phyloP scores from a whole-genome alignment of 148 eudicot species.

The Cornus suecica region DNA sequence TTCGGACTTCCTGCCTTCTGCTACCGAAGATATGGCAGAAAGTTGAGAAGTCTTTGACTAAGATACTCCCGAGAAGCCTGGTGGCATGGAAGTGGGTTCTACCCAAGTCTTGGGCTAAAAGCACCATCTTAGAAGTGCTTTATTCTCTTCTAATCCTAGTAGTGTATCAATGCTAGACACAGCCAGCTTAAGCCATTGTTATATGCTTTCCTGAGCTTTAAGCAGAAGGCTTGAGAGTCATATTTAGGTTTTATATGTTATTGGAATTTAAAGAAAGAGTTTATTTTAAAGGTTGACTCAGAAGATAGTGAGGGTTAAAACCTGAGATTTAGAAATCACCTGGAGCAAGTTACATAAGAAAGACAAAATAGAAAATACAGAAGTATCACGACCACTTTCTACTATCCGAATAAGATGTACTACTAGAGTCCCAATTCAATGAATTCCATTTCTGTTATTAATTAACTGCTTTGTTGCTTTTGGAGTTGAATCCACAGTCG shows the following conservation, averaged over 20 bases:
- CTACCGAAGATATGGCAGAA: neutral
- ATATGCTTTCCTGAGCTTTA: neutral
- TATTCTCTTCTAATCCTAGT: neutral
- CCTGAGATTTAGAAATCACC: neutral
- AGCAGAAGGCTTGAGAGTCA: neutral
- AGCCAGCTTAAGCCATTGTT: neutral
- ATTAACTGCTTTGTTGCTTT: neutral
- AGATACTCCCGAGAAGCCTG: neutral
- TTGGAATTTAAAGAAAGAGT: neutral
- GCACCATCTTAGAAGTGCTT: neutral
- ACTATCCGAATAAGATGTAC: neutral
- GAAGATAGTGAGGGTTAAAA: neutral
- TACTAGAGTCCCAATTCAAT: neutral
- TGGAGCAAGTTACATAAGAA: neutral
- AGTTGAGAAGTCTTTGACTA: neutral
- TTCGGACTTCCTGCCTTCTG: neutral
- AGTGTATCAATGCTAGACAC: neutral
- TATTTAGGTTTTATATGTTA: neutral
- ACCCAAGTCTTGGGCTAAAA: neutral
- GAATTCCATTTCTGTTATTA: neutral
- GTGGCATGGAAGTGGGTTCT: neutral
- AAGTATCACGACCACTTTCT: neutral
- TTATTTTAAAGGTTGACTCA: neutral
- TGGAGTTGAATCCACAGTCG: neutral
- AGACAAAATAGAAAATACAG: neutral